Base-by-base conservation (phyloP, 2,329 filamentous ascomycete genomes). In the Alternaria sp. region DNA sequence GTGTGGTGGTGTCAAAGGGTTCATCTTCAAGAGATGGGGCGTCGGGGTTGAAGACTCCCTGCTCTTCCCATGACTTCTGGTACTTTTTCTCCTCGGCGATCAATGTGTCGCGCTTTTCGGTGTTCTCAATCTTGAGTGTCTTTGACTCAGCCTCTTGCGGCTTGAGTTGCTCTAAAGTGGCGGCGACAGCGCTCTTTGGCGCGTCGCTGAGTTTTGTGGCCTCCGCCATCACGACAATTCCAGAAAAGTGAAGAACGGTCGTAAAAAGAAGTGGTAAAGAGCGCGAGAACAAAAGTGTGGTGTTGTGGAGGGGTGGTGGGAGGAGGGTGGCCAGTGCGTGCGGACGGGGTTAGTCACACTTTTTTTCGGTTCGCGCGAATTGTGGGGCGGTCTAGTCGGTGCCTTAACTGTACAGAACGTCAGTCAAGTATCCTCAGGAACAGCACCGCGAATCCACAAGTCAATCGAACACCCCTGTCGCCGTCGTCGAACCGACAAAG, bases 31-130 rank as follows among this genome's bases (percentile, higher is more conserved):
- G 88, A 19, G 91, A 89, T 32, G 96, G 96, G 23, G 96, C 93
- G 81, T 98, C 85, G 73, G 90, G 87, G 81, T 97, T 87, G 86
- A 98, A 99, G 71, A 97, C 84, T 67, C 87, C 86, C 71, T 88
- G 85, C 62, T 92, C 85, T 75, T 90, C 88, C 93, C 93, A 97
- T 87, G 90, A 85, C 77, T 90, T 84, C 83, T 98, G 95, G 82
- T 97, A 97, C 79, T 93, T 93, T 84, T 96, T 96, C 84, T 98
- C 95, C 74, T 91, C 87, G 30, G 88, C 88, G 72, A 96, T 90
- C 70, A 97, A 85, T 54, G 90, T 87, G 76, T 97, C 93, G 79
- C 93, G 86, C 83, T 97, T 97, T 75, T 96, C 93, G 43, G 93
- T 97, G 75, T 89, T 89, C 81, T 90, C 88, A 67, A 90, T 85